Evolutionary conservation across 1,139 yeast species (phyloP).

Genomic region (Suhomyces taliae): DNA sequence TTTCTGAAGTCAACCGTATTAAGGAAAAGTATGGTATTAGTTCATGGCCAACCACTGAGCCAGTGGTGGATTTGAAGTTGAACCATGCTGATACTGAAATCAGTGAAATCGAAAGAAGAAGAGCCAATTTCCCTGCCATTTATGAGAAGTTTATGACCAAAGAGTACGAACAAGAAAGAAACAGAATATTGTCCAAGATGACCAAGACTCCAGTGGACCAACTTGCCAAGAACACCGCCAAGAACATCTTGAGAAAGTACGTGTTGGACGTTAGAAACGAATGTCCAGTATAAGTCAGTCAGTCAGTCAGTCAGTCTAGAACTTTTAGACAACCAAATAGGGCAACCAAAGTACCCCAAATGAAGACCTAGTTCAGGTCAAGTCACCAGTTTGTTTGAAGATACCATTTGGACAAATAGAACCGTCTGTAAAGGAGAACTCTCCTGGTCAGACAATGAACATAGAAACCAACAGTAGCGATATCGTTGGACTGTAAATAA

Average conservation of each 20-base stretch:
- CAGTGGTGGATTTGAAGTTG: slow-evolving; percentile 38
- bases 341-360: no score
- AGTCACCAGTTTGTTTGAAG: no score
- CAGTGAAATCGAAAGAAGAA: slow-evolving; percentile 30
- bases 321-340: background rate
- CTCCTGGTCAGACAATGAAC: no score
- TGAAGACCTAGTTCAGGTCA: no score
- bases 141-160: slow-evolving; percentile 35
- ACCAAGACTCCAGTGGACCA: slow-evolving; percentile 24
- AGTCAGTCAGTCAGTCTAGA: slow-evolving; percentile 5
- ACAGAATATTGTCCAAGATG: slow-evolving; percentile 25
- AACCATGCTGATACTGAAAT: slow-evolving; percentile 34
- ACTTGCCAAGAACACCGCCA: slow-evolving; percentile 47
- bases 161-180: slow-evolving; percentile 27
- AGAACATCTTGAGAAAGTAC: slow-evolving; percentile 55
- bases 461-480: no score
- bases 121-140: slow-evolving; percentile 32
- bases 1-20: slow-evolving; percentile 48
- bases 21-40: slow-evolving; percentile 53
- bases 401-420: no score
- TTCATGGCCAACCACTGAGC: slow-evolving; percentile 59
- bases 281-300: slow-evolving; percentile 27
- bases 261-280: slow-evolving; percentile 40
- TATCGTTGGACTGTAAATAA: no score
- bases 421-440: no score